These are phyloP conservation scores for Colletotrichum sp. DNA, from an alignment of 2,329 filamentous ascomycete species.

Conservation along the genomic window DNA sequence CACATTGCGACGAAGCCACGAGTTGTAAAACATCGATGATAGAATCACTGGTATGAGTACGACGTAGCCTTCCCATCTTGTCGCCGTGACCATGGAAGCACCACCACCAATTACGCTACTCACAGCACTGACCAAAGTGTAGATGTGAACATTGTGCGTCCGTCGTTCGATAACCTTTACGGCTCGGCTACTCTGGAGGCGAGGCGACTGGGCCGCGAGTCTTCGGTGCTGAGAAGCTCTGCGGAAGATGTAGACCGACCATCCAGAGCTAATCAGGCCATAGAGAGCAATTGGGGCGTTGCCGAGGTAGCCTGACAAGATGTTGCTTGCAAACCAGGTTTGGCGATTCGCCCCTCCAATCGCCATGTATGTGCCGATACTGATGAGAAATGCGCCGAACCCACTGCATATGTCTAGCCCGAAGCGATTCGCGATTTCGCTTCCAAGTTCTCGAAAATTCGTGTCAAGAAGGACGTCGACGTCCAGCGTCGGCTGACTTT, in stretches of 20 bases:
- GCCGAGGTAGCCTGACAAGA: conserved; percentile 61
- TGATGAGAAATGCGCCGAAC: conserved; percentile 53
- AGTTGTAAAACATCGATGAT: conserved; percentile 49
- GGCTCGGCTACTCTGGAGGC: conserved; percentile 28
- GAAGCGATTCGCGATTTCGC: conserved; percentile 55
- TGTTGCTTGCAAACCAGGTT: conserved; percentile 53
- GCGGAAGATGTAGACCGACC: conserved; percentile 48
- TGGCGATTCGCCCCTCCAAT: conserved; percentile 50
- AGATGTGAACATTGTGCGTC: conserved; percentile 46
- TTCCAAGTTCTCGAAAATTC: conserved; percentile 53
- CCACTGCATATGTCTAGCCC: conserved; percentile 58
- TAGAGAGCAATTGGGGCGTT: conserved; percentile 55
- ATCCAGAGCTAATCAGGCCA: conserved; percentile 52
- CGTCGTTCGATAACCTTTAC: conserved; percentile 37
- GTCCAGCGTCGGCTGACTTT: conserved; percentile 20
- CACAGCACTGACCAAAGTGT: conserved; percentile 48
- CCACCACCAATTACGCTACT: conserved; percentile 52
- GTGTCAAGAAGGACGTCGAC: conserved; percentile 47
- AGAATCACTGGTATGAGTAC: conserved; percentile 56
- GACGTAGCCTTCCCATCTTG: conserved; percentile 58
- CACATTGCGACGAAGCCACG: conserved; percentile 51
- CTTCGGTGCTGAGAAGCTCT: conserved; percentile 44
- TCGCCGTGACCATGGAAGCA: conserved; percentile 55
- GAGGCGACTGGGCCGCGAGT: conserved; percentile 25
- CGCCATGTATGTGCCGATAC: conserved; percentile 57